Evolutionary conservation across 2,329 filamentous ascomycete species (phyloP).

Genomic region (Cryphonectria naterciae): DNA sequence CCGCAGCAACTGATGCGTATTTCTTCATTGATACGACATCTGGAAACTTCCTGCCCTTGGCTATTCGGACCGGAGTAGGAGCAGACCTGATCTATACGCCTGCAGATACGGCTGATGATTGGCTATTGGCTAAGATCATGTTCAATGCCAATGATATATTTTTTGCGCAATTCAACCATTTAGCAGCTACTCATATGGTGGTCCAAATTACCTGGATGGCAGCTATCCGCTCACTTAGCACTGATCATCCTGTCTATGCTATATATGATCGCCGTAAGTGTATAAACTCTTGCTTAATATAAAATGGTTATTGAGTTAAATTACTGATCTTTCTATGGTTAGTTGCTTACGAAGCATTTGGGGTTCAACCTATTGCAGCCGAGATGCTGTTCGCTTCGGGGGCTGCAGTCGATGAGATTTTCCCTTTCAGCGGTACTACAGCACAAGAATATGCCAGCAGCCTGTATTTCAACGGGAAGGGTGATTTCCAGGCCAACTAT

Average conservation of each 20-base stretch:
- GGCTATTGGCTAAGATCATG: conserved; percentile 55
- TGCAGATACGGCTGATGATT: conserved; percentile 48
- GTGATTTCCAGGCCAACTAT: conserved; percentile 44
- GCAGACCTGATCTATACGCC: conserved; percentile 51
- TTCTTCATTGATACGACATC: conserved; percentile 49
- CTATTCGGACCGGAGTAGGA: conserved; percentile 51
- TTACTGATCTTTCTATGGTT: conserved; percentile 15
- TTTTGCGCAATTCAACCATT: conserved; percentile 48
- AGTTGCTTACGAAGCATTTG: conserved; percentile 40
- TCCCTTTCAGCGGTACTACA: conserved; percentile 37
- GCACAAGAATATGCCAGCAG: conserved; percentile 37
- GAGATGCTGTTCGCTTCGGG: conserved; percentile 36
- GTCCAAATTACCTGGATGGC: conserved; percentile 49
- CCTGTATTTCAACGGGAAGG: conserved; percentile 37
- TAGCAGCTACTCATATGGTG: conserved; percentile 48
- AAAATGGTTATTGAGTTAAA: background rate
- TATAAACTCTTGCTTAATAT: background rate
- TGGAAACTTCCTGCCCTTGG: conserved; percentile 51
- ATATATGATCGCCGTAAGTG: conserved; percentile 43
- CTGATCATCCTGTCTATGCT: conserved; percentile 48
- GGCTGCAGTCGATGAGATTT: conserved; percentile 39
- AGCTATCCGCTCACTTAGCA: conserved; percentile 50
- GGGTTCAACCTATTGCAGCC: conserved; percentile 37
- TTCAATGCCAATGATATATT: conserved; percentile 54
- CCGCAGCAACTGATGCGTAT: conserved; percentile 49